phyloP scores from a whole-genome alignment of 225 moss, liverwort and hornwort genomes.

The Straminergon stramineum region DNA sequence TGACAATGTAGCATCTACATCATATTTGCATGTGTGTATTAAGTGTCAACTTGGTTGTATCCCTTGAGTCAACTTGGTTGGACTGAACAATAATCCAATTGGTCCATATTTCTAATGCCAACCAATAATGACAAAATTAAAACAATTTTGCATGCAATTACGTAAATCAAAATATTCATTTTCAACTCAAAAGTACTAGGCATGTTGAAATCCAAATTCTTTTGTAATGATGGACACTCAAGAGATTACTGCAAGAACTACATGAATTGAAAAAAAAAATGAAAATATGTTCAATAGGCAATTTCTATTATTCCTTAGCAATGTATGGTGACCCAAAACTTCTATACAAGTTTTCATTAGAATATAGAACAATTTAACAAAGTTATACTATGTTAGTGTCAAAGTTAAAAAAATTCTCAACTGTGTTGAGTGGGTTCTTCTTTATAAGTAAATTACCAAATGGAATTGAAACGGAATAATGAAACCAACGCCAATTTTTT shows the following conservation, averaged over 20 bases:
- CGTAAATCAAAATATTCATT: too few species aligned
- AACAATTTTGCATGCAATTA: too few species aligned
- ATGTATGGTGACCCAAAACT: background rate
- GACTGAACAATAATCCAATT: too few species aligned
- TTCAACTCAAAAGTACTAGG: too few species aligned
- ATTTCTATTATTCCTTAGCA: background rate
- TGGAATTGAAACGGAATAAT: rapidly evolving
- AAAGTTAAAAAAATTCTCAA: background rate
- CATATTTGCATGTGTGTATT: too few species aligned
- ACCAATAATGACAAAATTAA: too few species aligned
- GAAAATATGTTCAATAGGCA: background rate
- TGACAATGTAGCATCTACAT: too few species aligned
- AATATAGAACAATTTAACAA: background rate
- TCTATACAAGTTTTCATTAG: background rate
- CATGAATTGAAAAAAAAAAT: background rate
- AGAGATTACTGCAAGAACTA: background rate
- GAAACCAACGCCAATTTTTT: background rate
- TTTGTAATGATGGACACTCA: background rate
- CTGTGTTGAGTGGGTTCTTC: background rate
- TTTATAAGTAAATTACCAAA: too few species aligned
- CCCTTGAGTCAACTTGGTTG: too few species aligned
- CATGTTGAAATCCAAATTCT: too few species aligned
- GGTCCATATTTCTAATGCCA: too few species aligned
- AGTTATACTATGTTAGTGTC: background rate
- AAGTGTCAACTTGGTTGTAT: too few species aligned